Base-by-base conservation (phyloP, 2,329 filamentous ascomycete genomes). In the Colletotrichum incanum region DNA sequence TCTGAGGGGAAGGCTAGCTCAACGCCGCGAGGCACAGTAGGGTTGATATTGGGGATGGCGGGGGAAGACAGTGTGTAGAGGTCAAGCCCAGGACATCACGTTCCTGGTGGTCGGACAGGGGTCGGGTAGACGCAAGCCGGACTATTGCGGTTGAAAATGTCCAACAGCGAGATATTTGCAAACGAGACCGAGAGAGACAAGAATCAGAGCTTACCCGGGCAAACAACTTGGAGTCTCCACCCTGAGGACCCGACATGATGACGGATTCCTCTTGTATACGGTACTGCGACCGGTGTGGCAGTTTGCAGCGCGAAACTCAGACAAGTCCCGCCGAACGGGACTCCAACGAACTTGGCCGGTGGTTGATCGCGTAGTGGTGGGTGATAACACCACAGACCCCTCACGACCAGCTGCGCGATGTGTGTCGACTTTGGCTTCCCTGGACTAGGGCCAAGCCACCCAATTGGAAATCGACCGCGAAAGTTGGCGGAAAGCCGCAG, bases 191-290 rank as follows among this genome's bases (percentile, higher is more conserved):
- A 28, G 47, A 52, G 41, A 39, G 50, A 55, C 47, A 67, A 65
- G 45, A 55, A 67, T 7, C 28, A 74, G 73, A 69, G 83, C 88
- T 88, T 90, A 99, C 96, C 88, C 96, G 92, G 84, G 96, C 96
- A 88, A 99, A 99, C 86, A 99, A 92, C 91, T 98, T 98, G 86
- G 96, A 97, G 91, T 98, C 96, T 85, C 94, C 94, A 83, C 91
- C 85, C 74, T 86, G 85, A 73, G 86, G 83, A 79, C 81, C 85
- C 78, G 89, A 87, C 88, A 91, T 91, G 79, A 78, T 84, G 81
- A 54, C 72, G 52, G 20, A 47, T 54, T 62, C 55, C 50, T 61
- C 50, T 62, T 34, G 23, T 64, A 41, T 23, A 47, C 47, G 59
- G 43, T 55, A 54, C 26, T 11, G n/a, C 45, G 41, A 47, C 31